phyloP scores from a whole-genome alignment of 768 basidiomycete genomes.

The Termitomyces sp. region DNA sequence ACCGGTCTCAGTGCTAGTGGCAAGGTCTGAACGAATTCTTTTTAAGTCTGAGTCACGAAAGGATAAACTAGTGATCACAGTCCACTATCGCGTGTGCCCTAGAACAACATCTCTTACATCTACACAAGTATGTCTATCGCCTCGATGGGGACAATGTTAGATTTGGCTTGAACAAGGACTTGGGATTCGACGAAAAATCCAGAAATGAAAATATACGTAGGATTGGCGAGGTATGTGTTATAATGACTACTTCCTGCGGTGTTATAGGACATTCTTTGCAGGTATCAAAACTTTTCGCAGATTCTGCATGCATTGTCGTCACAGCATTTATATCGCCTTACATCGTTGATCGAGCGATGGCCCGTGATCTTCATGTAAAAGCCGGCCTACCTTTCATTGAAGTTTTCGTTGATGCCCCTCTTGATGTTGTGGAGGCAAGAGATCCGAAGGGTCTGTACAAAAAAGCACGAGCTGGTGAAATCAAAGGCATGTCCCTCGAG shows the following conservation, averaged over 20 bases:
- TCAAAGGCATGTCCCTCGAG: conserved; percentile 61
- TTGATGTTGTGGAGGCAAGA: conserved; percentile 80
- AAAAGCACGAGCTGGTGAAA: conserved; percentile 92
- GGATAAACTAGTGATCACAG: conserved; percentile 30
- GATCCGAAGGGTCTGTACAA: conserved; percentile 98
- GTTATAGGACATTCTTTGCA: conserved; percentile 22
- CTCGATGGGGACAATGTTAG: conserved; percentile 96
- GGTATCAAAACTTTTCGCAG: conserved; percentile 94
- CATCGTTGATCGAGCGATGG: conserved; percentile 74
- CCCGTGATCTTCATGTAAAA: conserved; percentile 74
- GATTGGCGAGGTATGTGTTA: conserved; percentile 82
- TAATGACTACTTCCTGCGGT: neutral
- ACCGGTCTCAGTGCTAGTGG: conserved; percentile 95
- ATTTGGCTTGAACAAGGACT: conserved; percentile 94
- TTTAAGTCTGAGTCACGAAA: neutral
- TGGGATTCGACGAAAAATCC: conserved; percentile 89
- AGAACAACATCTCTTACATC: conserved; percentile 90
- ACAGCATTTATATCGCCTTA: conserved; percentile 99
- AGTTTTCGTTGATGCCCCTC: conserved; percentile 91
- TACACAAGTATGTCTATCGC: conserved; percentile 81
- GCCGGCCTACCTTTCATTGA: conserved; percentile 81
- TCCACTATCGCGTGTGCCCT: conserved; percentile 96
- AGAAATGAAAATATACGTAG: conserved; percentile 94
- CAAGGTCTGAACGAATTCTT: conserved; percentile 49
- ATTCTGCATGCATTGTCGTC: conserved; percentile 77